Base-by-base conservation (phyloP, 1,139 yeast species). In the Komagataea norvegica region DNA sequence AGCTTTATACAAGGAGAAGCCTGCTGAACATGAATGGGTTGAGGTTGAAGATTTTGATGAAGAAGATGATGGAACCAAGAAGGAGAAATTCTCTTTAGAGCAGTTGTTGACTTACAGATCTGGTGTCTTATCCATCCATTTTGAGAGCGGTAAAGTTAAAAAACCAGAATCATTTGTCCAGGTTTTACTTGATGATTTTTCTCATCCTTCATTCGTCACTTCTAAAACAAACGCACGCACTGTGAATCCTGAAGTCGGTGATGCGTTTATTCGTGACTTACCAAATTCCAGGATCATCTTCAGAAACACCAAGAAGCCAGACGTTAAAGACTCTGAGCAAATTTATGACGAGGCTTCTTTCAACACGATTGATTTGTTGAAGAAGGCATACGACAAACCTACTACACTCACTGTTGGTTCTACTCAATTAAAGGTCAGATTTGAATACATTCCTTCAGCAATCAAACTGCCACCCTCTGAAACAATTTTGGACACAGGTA, bases 221-320 rank as follows among this genome's bases (percentile, higher is more conserved):
- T 60, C 74, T n/a, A 64, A 62, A 34, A 57, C 65, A 8, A 47
- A 59, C 25, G 54, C 50, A 14, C 46, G 51, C 29, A 37, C 32
- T 6, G 40, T 61, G 5, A 41, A 49, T 19, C 50, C 67, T 9
- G 72, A 75, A n/a, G 56, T 60, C 22, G 81, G 78, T 18, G 76
- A 70, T 45, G 73, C 73, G 1, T 82, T 82, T 49, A 67, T 83
- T 38, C 74, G 93, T 58, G 91, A 83, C 57, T 68, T 83, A 49
- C 72, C 74, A 31, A 69, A 81, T 55, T 79, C 88, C 31, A 66
- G 62, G 38, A 49, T 75, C 31, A 61, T 76, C 30, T 62, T 83
- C 46, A 71, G 89, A 58, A 55, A 78, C 18, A 61, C 83, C 3
- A 74, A 68, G 40, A 71, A 62, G 40, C 68, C 67, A 24, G 70